Base-by-base conservation (phyloP, 2,329 filamentous ascomycete genomes). In the Xenoacremonium recifei region DNA sequence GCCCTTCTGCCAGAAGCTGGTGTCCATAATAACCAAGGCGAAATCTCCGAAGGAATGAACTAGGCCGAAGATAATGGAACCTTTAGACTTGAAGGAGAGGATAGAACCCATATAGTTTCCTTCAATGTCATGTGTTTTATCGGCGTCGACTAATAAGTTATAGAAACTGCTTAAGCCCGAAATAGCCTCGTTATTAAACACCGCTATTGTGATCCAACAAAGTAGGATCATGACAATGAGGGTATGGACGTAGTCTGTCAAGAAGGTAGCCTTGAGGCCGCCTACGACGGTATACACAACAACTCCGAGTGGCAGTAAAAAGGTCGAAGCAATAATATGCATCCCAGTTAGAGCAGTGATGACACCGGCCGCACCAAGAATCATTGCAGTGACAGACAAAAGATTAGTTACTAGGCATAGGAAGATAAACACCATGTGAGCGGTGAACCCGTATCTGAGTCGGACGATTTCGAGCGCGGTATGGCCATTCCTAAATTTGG, bases 1-100 rank as follows among this genome's bases (percentile, higher is more conserved):
- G 7, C 87, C 88, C 64, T 93, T 92, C 72, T 92, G 90, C 70
- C 89, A 92, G 70, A 91, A 92, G 11, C 84, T 82, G 50, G 89
- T 89, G 59, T 91, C 87, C 37, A 87, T 74, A 68, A 90, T 90
- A 2, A 90, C 85, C 2, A 85, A 87, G 48, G 74, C 83, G 45
- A 89, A 90, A 64, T 89, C 88, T 31, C 86, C 86, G 33, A 89
- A 83, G 3, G 41, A 44, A 21, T 40, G 38, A 3, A 47, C 42
- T 18, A 20, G 32, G 21, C 42, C 44, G 51, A 58, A 35, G 39
- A 52, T 86, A 15, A 79, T 86, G 11, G 88, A 89, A 56, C 90
- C 81, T 44, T 78, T 80, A 2, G 85, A 89, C 43, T 76, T 73
- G 87, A 93, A 92, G 0, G 89, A 93, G 13, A 95, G 67, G 54